Base-by-base conservation (phyloP, 805 yeast species). In the Pichia exigua region DNA sequence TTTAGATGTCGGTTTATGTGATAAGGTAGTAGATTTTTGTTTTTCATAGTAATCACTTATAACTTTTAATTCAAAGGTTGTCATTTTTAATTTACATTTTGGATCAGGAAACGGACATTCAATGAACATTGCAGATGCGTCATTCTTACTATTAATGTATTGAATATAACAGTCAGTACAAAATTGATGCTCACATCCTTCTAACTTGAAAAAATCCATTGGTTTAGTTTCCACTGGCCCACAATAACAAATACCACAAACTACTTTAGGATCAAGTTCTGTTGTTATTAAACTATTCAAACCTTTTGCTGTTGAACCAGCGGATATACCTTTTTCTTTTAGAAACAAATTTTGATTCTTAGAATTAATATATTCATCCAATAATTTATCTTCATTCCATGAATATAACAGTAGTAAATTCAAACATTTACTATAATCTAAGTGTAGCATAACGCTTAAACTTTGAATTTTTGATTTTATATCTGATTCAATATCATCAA, bases 231-330 rank as follows among this genome's bases (percentile, higher is more conserved):
- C 54, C 0, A 62, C 61, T 27, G 70, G 71, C 0, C 76, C 77
- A 22, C 83, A 85, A 64, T 88, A 87, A 66, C 97, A 91, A n/a
- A 91, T 82, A 17, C 66, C 59, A 63, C 97, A 89, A 27, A 64
- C 54, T 56, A 73, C 78, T 13, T 61, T 66, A 4, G 47, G 58
- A 3, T 63, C 62, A 0, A 67, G 59, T 42, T 56, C 42, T 50
- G 47, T 40, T 17, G 57, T 41, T 7, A 58, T 51, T 3, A 42
- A 30, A 1, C 11, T 15, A 3, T 35, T 44, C 3, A 49, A 22
- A 7, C 30, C 35, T 40, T 24, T 74, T 46, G 9, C 78, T 76
- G 5, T 67, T 70, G 15, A 61, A 63, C 2, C 53, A 45, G 13
- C 38, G 17, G 68, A 56, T 9, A 78, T 64, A 3, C 71, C 72